A percentile compares a stretch with the other conserved stretches of the same genome.
Evolutionary conservation across 1,284 basidiomycete species (phyloP).

Genomic region (Naganishia sp.): DNA sequence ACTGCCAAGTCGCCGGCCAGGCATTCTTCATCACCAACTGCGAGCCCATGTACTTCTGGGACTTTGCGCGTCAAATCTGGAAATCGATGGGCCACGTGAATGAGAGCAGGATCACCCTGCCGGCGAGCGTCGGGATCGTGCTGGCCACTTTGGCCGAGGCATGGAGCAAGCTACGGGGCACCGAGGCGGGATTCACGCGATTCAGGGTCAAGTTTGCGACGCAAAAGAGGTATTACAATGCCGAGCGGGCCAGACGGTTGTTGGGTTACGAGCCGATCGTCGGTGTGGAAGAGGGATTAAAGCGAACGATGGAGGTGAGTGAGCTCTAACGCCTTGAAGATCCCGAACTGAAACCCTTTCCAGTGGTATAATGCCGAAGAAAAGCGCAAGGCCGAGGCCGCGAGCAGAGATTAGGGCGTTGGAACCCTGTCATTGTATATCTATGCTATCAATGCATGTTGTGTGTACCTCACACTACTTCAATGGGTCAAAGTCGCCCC

Average conservation of each 20-base stretch:
- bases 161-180: slow-evolving; percentile 72
- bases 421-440: not conserved
- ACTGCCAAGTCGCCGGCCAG: slow-evolving; percentile 83
- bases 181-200: slow-evolving; percentile 84
- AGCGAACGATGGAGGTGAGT: slow-evolving; percentile 63
- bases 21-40: slow-evolving; percentile 98
- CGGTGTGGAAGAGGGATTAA: slow-evolving; percentile 83
- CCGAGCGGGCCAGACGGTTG: slow-evolving; percentile 88
- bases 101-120: slow-evolving; percentile 62
- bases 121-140: slow-evolving; percentile 66
- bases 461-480: slow-evolving; percentile 8
- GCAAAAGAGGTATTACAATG: slow-evolving; percentile 80
- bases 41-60: slow-evolving; percentile 96
- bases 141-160: slow-evolving; percentile 74
- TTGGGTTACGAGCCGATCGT: slow-evolving; percentile 92
- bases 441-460: not conserved
- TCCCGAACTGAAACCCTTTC: not conserved
- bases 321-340: not conserved
- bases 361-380: slow-evolving; percentile 28
- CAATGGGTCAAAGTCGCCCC: slow-evolving; percentile 53
- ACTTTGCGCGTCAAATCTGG: slow-evolving; percentile 87
- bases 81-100: slow-evolving; percentile 67
- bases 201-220: slow-evolving; percentile 76
- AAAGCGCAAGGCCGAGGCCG: slow-evolving; percentile 19
- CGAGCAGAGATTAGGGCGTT: slow-evolving; percentile 1